A percentile compares a stretch with the other conserved stretches of the same genome.
phyloP scores from a whole-genome alignment of 2,329 filamentous ascomycete species.

The Aspergillus quadrilineatus region DNA sequence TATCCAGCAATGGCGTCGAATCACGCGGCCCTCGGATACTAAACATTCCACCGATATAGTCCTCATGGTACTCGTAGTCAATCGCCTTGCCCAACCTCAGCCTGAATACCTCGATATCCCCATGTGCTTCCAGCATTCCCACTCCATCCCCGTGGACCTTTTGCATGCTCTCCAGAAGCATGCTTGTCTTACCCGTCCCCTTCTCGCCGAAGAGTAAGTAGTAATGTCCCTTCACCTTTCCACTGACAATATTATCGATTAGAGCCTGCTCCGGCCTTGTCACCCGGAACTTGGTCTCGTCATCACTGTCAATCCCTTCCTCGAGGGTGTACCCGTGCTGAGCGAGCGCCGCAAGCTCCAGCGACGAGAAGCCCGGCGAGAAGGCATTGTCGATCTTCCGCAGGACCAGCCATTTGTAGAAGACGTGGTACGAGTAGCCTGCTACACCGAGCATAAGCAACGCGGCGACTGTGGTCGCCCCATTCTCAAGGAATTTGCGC shows the following conservation, averaged over 20 bases:
- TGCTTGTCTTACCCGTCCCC: constrained; percentile 92
- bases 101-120: constrained; percentile 91
- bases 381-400: constrained; percentile 92
- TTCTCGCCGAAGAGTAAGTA: constrained; percentile 92
- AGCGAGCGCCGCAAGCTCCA: constrained; percentile 68
- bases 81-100: constrained; percentile 88
- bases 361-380: constrained; percentile 82
- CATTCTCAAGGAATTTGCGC: constrained; percentile 12
- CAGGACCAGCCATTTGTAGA: constrained; percentile 88
- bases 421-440: constrained; percentile 74
- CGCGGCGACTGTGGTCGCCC: constrained; percentile 5
- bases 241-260: constrained; percentile 78
- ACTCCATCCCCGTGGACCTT: constrained; percentile 86
- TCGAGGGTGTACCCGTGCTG: constrained; percentile 10
- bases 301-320: constrained; percentile 31
- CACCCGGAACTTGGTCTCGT: constrained; percentile 67
- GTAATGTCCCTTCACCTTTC: constrained; percentile 74
- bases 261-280: constrained; percentile 74
- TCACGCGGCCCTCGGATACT: constrained; percentile 90
- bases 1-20: constrained; percentile 86
- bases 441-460: constrained; percentile 46
- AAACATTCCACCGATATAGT: constrained; percentile 88
- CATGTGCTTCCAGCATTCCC: constrained; percentile 94
- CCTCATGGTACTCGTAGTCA: constrained; percentile 96
- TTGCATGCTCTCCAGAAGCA: constrained; percentile 93